Base-by-base conservation (phyloP, 208 protist genomes). In the Phytomonas sp. region DNA sequence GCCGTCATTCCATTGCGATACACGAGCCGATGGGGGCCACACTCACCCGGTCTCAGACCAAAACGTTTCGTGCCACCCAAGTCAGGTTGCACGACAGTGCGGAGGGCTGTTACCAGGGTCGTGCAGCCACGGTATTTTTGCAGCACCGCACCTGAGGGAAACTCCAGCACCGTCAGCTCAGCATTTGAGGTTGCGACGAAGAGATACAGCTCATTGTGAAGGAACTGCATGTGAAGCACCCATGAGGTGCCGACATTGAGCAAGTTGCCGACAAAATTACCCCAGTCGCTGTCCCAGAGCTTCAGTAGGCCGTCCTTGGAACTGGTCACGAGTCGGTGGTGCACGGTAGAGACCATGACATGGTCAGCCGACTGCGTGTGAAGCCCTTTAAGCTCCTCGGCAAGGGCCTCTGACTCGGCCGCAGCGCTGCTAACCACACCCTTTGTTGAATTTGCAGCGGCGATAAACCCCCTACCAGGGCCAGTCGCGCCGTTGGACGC, bases 221-320 rank as follows among this genome's bases (percentile, higher is more conserved):
- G 53, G 43, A 93, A 80, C 56, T 71, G 82, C 82, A 95, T 85
- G 9, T 76, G 65, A 36, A 95, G 79, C 60, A 93, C 87, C 90
- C 85, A 93, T 28, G 87, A 59, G 29, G 70, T 71, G 51, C 85
- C 90, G 9, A 88, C 65, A 75, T 93, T 90, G 33, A 90, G 78
- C 17, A 92, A 70, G 51, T 87, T 95, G 43, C 69, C 67, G 29
- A 81, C 68, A 63, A 91, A 93, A 60, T 75, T 73, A 0, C 87
- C 87, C n/a, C 75, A 78, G 2, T 36, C 65, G 23, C 70, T 72
- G 46, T 90, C 80, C 90, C 90, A 95, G 53, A 86, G 63, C 67
- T 95, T 95, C 46, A 95, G 76, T 34, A 93, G 67, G 34, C 87
- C 84, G 70, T 93, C 90, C 67, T 91, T 91, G 75, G 84, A 90